Evolutionary conservation across 257 asterid species (phyloP), one percentile per base, ranked within the genome.

Genomic region (Petunia axillaris): DNA sequence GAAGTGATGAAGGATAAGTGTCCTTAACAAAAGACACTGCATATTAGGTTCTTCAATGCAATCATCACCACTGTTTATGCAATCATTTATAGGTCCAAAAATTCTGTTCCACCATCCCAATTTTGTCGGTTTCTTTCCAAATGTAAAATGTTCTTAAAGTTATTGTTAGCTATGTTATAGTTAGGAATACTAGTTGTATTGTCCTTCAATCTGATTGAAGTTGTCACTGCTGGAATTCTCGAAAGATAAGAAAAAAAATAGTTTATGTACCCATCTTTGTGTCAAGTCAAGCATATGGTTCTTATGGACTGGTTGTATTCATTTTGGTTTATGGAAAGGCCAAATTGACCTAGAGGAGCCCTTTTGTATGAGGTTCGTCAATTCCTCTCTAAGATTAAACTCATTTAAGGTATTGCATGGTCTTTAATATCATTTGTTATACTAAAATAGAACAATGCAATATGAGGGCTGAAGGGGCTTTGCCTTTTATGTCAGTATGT

Each of bases 41-140:
- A 71, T 48, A 48, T 10, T 48, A 50, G n/a, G 39, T 48, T 73
- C 62, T 50, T 73, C 35, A 50, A 35, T 6, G 60, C 78, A 3
- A 50, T 13, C 77, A 73, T 35, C 62, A 50, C 46, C 62, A 73
- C 62, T 35, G 48, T 71, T 71, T 73, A 73, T 73, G 62, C 62
- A 73, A 50, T 50, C 46, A 13, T 13, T 36, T 50, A 48, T 71
- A 50, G 62, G 78, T 50, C 46, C 57, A 2, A 11, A 52, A 4
- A 10, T 52, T 52, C 14, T 52, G 57, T 52, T 52, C 55, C 55
- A 8, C 10, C 57, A 52, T 9, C 57, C 57, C 78, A 73, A 50
- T 73, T 73, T 73, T 73, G 78, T 35, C 4, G 46, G 58, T 4
- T 70, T 4, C 5, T 70, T 9, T 8, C 16, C 10, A 25, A 2